Percentiles rank a stretch among this genome's conserved stretches.
phyloP scores from a whole-genome alignment of 345 rosid genomes.

The Punica granatum region DNA sequence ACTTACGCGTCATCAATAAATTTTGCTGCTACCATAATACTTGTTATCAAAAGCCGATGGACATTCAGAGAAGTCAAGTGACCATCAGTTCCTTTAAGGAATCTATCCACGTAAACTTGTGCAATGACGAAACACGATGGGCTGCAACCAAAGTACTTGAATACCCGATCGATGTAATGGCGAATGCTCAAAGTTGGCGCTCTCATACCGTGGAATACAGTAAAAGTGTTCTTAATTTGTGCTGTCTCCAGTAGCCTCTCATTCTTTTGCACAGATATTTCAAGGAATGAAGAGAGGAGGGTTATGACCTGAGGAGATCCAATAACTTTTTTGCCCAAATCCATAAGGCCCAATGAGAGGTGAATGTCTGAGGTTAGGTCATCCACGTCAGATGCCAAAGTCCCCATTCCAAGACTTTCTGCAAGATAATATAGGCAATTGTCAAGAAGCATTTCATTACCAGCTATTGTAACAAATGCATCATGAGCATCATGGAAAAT shows the following conservation, averaged over 20 bases:
- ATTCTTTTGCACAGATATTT: slow-evolving; percentile 43
- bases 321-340: slow-evolving; percentile 31
- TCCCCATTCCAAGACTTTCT: slow-evolving; percentile 39
- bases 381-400: slow-evolving; percentile 24
- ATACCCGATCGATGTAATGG: slow-evolving; percentile 70
- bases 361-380: slow-evolving; percentile 35
- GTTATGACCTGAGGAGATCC: slow-evolving; percentile 42
- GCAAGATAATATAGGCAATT: background rate
- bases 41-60: slow-evolving; percentile 79
- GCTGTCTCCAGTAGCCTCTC: slow-evolving; percentile 28
- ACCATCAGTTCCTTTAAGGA: slow-evolving; percentile 37
- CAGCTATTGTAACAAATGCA: background rate
- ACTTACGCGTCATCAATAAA: slow-evolving; percentile 78
- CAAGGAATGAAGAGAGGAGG: slow-evolving; percentile 56
- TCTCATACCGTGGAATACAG: slow-evolving; percentile 60
- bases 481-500: background rate
- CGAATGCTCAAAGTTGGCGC: slow-evolving; percentile 54
- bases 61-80: slow-evolving; percentile 60
- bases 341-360: slow-evolving; percentile 47
- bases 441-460: background rate
- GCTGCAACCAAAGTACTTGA: slow-evolving; percentile 79
- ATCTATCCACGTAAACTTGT: slow-evolving; percentile 61
- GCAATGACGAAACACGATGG: slow-evolving; percentile 89
- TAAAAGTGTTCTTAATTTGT: slow-evolving; percentile 23
- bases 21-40: slow-evolving; percentile 80